These are phyloP conservation scores for Neospermospora avenae DNA, from an alignment of 2,329 filamentous ascomycete species.

Conservation along the genomic window DNA sequence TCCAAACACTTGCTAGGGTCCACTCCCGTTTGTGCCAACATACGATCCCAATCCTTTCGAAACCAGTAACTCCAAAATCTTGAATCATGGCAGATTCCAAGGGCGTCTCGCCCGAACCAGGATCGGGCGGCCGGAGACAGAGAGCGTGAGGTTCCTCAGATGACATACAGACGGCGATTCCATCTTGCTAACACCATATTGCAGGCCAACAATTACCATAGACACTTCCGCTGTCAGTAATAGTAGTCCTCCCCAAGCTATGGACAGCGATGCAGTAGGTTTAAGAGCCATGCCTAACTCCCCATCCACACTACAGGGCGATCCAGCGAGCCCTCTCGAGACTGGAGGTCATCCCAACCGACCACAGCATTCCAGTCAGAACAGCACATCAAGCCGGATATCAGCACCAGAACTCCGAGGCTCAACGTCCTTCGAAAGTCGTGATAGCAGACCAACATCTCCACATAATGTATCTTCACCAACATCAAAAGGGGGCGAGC, in stretches of 20 bases:
- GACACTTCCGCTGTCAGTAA: slow-evolving; percentile 51
- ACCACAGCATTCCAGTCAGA: slow-evolving; percentile 26
- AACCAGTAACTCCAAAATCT: slow-evolving; percentile 10
- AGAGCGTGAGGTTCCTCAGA: slow-evolving; percentile 32
- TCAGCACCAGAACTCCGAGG: slow-evolving; percentile 47
- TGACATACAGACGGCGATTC: slow-evolving; percentile 11
- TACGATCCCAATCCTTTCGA: slow-evolving; percentile 15
- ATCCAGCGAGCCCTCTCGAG: slow-evolving; percentile 37
- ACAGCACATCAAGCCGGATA: slow-evolving; percentile 29
- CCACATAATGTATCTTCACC: slow-evolving; percentile 67
- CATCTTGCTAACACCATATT: slow-evolving; percentile 23
- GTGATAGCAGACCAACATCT: slow-evolving; percentile 60
- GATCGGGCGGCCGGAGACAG: slow-evolving; percentile 31
- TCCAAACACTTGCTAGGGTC: slow-evolving; percentile 25
- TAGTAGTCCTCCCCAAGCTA: slow-evolving; percentile 30
- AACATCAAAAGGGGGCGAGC: slow-evolving; percentile 47
- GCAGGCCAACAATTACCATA: slow-evolving; percentile 51
- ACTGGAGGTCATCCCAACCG: slow-evolving; percentile 15
- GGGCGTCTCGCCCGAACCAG: slow-evolving; percentile 25
- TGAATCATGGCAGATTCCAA: slow-evolving; percentile 27
- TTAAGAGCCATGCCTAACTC: slow-evolving; percentile 37
- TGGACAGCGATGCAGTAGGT: slow-evolving; percentile 34
- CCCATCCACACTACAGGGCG: slow-evolving; percentile 33
- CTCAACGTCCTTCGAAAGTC: slow-evolving; percentile 56
- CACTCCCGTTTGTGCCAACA: slow-evolving; percentile 26